Conservation (phyloP, 495 filamentous ascomycete species). For the Aspergillus panamensis region DNA sequence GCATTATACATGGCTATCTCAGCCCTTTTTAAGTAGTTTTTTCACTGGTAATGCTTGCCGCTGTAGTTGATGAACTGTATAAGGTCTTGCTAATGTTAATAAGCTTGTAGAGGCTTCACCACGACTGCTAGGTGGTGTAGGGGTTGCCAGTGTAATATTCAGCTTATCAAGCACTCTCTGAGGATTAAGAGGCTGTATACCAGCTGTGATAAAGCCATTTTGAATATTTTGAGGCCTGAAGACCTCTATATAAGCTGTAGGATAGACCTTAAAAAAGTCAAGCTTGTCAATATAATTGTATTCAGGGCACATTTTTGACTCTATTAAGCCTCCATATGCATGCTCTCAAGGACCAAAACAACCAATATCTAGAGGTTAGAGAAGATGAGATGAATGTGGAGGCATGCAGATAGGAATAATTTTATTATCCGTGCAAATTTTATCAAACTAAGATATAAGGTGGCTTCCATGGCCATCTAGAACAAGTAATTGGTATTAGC, state of each 20-base stretch:
- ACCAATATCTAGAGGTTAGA: conserved; percentile 7
- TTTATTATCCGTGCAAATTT: too few species aligned
- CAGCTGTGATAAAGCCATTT: too few species aligned
- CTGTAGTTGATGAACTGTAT: background rate
- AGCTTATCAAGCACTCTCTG: conserved; percentile 7
- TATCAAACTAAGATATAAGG: too few species aligned
- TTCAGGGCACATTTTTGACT: conserved; percentile 5
- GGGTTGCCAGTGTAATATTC: background rate
- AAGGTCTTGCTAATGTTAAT: background rate
- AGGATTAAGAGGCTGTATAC: conserved; percentile 10
- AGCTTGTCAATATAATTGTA: conserved; percentile 20
- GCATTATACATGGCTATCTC: conserved; percentile 1
- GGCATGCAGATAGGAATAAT: too few species aligned
- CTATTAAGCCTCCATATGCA: conserved; percentile 8
- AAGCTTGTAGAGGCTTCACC: too few species aligned
- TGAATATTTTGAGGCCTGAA: too few species aligned
- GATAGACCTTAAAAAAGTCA: conserved; percentile 17
- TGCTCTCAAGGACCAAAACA: conserved; percentile 9
- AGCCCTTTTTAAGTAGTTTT: background rate
- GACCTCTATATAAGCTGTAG: conserved; percentile 8
- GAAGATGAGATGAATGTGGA: too few species aligned
- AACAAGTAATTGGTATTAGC: too few species aligned
- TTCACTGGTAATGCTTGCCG: background rate
- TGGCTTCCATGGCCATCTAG: too few species aligned
- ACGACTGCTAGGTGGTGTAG: background rate